Conservation (phyloP, 805 yeast species). For the Zygoascus flipseniorum region DNA sequence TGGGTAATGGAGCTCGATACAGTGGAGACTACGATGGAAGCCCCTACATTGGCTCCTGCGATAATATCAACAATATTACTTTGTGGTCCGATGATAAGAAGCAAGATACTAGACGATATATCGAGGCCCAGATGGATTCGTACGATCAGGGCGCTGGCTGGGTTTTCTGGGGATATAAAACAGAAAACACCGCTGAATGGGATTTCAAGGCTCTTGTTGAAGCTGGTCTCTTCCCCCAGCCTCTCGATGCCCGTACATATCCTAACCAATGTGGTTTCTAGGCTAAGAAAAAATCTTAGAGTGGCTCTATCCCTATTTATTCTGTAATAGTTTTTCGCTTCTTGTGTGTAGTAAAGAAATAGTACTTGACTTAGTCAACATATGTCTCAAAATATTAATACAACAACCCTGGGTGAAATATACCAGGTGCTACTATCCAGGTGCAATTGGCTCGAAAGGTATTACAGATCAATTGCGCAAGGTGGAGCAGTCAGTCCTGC, state of each 20-base stretch:
- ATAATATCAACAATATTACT: constrained; percentile 34
- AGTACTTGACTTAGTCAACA: no score
- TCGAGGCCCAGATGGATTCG: constrained; percentile 90
- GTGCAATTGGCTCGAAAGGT: no score
- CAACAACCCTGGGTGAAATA: no score
- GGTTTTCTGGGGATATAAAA: constrained; percentile 93
- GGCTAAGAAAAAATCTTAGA: not conserved
- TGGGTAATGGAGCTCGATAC: constrained; percentile 71
- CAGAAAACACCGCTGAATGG: constrained; percentile 81
- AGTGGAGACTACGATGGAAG: constrained; percentile 47
- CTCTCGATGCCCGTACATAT: constrained; percentile 57
- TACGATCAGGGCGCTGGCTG: constrained; percentile 68
- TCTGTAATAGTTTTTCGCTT: not conserved
- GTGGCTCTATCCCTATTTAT: not conserved
- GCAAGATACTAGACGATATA: constrained; percentile 51
- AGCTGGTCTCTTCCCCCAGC: constrained; percentile 70
- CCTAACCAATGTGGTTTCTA: constrained; percentile 55
- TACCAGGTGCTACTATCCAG: no score
- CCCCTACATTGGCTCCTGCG: constrained; percentile 55
- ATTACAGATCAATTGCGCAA: no score
- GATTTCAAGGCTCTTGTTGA: constrained; percentile 55
- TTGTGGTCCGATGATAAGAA: constrained; percentile 56
- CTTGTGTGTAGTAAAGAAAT: not conserved
- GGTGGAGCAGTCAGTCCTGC: no score
- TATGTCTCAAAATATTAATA: no score